A percentile compares a stretch with the other conserved stretches of the same genome.
Evolutionary conservation across 352 stramenopile genomes (phyloP).

Genomic region (Pythium dissotocum): DNA sequence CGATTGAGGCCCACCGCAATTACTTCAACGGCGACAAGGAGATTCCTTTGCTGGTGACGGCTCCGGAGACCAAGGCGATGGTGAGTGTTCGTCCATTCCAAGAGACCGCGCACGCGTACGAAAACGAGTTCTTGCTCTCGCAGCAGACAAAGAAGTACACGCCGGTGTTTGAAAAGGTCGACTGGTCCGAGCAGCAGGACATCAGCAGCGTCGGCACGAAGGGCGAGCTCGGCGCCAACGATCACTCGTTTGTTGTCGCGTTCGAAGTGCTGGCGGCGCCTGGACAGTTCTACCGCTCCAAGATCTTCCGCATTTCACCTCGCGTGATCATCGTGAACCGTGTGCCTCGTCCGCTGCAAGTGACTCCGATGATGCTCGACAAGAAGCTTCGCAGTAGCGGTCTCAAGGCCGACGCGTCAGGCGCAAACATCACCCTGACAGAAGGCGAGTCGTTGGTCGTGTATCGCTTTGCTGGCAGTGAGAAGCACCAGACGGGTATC

Average conservation of each 20-base stretch:
- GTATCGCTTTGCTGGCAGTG: slow-evolving; percentile 67
- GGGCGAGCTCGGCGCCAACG: slow-evolving; percentile 55
- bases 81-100: slow-evolving; percentile 70
- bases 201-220: slow-evolving; percentile 77
- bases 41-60: slow-evolving; percentile 67
- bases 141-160: slow-evolving; percentile 69
- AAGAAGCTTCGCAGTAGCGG: slow-evolving; percentile 54
- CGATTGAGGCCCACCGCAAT: slow-evolving; percentile 62
- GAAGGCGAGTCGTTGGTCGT: slow-evolving; percentile 57
- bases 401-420: slow-evolving; percentile 1
- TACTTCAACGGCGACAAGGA: slow-evolving; percentile 70
- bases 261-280: slow-evolving; percentile 81
- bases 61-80: slow-evolving; percentile 61
- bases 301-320: slow-evolving; percentile 79
- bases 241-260: slow-evolving; percentile 74
- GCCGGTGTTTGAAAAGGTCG: slow-evolving; percentile 66
- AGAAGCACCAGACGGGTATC: slow-evolving; percentile 71
- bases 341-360: slow-evolving; percentile 59
- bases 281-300: slow-evolving; percentile 80
- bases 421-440: slow-evolving; percentile 41
- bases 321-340: slow-evolving; percentile 75
- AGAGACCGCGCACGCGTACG: slow-evolving; percentile 57
- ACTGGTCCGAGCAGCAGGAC: slow-evolving; percentile 73
- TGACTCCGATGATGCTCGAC: slow-evolving; percentile 76
- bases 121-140: slow-evolving; percentile 51